Base-by-base conservation (phyloP, 306 rosid genomes). In the Castanospermum australe region DNA sequence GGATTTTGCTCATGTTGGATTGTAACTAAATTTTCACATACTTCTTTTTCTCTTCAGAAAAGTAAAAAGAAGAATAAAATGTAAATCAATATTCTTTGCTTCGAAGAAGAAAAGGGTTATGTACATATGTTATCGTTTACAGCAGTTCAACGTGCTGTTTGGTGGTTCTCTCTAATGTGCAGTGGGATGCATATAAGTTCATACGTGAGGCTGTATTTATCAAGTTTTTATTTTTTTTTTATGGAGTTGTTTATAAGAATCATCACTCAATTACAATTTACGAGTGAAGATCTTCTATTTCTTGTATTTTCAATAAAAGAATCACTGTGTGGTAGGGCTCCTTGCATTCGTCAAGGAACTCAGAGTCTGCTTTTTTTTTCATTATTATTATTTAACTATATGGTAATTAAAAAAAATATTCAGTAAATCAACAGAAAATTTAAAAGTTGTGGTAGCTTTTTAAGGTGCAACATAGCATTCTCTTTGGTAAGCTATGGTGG, bases 391-490 rank as follows among this genome's bases (percentile, higher is more conserved):
- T 5, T 30, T 76, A 21, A 21, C 8, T 55, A 42, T n/a, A 33
- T 38, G 57, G 20, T 36, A 21, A 54, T 35, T 55, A 42, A 30
- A 18, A 18, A 36, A 33, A 47, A 32, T 21, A 6, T 17, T 18
- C 7, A 60, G 15, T 30, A 15, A 77, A 14, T 30, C 1, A 22
- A 20, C 41, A 71, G 22, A 25, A 47, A 33, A 67, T 13, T 36
- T 42, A 52, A 15, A 48, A 69, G 76, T 35, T 42, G 66, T 38
- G 68, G 45, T 61, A 66, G 75, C 60, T 77, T 66, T 36, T 66
- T 36, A 75, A 84, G 89, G 88, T 88, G 87, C 21, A 36, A 79
- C 67, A 25, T 86, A 69, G 70, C 83, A 78, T 80, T 81, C 82
- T 59, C 76, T 52, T 41, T 60, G 81, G 77, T 36, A 41, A 78